Percentiles rank a stretch among this genome's conserved stretches.
Conservation (phyloP, 2,329 filamentous ascomycete genomes). For the Epichloe brachyelytri region DNA sequence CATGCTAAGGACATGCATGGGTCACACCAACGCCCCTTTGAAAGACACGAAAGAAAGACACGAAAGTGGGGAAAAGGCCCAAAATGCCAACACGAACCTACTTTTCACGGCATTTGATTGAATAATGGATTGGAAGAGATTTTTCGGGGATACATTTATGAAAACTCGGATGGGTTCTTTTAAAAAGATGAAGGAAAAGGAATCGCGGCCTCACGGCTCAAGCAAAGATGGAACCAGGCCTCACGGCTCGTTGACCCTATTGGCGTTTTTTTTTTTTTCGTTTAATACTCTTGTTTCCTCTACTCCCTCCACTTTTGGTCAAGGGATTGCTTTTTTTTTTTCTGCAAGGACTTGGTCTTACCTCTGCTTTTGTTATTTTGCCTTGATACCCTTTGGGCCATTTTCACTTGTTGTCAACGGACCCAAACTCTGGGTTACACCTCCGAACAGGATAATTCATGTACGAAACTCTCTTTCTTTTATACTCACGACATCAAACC, state of each 20-base stretch:
- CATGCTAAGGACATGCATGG: no score
- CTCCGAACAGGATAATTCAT: neutral
- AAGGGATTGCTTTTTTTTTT: neutral
- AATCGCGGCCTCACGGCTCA: constrained; percentile 17
- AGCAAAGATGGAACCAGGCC: constrained; percentile 15
- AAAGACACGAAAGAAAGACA: neutral
- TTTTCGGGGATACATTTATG: neutral
- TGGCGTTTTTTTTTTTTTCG: constrained; percentile 2
- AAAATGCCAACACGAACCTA: neutral
- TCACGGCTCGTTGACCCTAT: constrained; percentile 14
- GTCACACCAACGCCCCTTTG: no score
- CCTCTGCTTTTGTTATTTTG: neutral
- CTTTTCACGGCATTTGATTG: neutral
- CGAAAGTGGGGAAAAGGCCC: neutral
- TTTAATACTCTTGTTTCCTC: neutral
- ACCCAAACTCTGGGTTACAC: neutral
- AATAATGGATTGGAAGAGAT: constrained; percentile 1
- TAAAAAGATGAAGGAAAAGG: constrained; percentile 5
- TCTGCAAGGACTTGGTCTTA: neutral
- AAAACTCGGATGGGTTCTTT: neutral
- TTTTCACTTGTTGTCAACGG: neutral
- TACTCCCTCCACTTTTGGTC: neutral
- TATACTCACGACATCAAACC: neutral
- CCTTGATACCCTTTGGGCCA: neutral
- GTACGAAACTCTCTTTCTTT: neutral